Evolutionary conservation across 2,329 filamentous ascomycete species (phyloP).

Genomic region (Colletotrichum cordylinicola): DNA sequence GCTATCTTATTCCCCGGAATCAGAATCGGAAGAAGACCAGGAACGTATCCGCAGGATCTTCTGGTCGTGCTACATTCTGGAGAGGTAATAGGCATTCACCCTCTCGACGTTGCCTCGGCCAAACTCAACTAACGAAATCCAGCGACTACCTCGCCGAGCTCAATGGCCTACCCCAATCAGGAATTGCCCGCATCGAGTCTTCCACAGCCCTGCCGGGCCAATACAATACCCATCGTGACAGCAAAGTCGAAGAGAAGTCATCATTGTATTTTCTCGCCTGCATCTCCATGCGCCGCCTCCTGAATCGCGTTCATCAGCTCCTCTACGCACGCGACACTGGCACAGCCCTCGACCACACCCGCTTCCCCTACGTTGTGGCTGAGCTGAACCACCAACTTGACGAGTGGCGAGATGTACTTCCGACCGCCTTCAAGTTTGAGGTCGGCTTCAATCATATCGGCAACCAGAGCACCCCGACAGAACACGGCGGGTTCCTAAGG

Average conservation of each 20-base stretch:
- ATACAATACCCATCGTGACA: constrained; percentile 48
- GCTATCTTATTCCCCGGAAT: constrained; percentile 45
- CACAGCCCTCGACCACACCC: constrained; percentile 46
- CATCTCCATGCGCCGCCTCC: constrained; percentile 54
- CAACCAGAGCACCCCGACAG: constrained; percentile 34
- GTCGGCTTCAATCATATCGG: constrained; percentile 30
- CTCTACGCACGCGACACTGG: constrained; percentile 52
- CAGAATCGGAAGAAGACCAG: constrained; percentile 42
- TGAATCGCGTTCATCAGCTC: constrained; percentile 54
- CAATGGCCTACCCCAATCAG: constrained; percentile 53
- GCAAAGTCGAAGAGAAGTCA: constrained; percentile 48
- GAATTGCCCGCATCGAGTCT: constrained; percentile 57
- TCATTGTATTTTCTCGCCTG: constrained; percentile 60
- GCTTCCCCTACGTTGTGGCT: constrained; percentile 53
- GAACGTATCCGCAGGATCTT: constrained; percentile 58
- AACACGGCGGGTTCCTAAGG: constrained; percentile 52
- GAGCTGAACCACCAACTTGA: constrained; percentile 55
- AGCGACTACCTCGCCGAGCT: constrained; percentile 60
- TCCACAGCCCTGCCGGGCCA: constrained; percentile 52
- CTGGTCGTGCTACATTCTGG: constrained; percentile 61
- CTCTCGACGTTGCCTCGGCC: too few relatives aligned
- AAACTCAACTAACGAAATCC: neutral
- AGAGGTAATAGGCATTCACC: constrained; percentile 40
- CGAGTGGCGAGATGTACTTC: constrained; percentile 53
- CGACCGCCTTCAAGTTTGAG: constrained; percentile 46